Conservation (phyloP, 305 asterid species). For the Solanum hybrid region DNA sequence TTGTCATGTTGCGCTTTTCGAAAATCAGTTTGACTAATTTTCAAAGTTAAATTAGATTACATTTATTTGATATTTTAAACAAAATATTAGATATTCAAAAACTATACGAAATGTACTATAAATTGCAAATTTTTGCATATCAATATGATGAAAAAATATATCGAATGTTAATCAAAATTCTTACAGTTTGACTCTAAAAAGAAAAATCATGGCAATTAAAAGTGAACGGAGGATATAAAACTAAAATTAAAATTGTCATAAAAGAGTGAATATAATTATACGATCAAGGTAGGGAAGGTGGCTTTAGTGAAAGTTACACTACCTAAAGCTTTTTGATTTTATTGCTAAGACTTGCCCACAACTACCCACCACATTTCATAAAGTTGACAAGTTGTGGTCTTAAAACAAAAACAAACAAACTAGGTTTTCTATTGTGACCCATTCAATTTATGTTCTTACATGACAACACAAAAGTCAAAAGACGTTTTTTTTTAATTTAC, state of each 20-base stretch:
- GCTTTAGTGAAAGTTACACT: neutral
- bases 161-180: too few species aligned
- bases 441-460: neutral
- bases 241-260: neutral
- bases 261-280: neutral
- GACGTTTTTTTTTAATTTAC: neutral
- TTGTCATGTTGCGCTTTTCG: neutral
- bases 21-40: neutral
- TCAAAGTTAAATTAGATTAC: neutral
- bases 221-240: too few species aligned
- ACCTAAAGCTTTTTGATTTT: neutral
- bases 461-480: neutral
- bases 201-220: fast-evolving
- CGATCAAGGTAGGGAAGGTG: neutral
- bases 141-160: too few species aligned
- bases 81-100: too few species aligned
- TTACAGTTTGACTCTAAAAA: too few species aligned
- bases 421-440: neutral
- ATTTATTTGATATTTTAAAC: too few species aligned
- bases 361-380: neutral
- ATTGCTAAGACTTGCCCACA: neutral
- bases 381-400: neutral
- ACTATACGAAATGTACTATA: too few species aligned
- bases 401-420: neutral
- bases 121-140: neutral